These are phyloP conservation scores for Flaveria linearis DNA, from an alignment of 129 eudicot species.

Conservation along the genomic window DNA sequence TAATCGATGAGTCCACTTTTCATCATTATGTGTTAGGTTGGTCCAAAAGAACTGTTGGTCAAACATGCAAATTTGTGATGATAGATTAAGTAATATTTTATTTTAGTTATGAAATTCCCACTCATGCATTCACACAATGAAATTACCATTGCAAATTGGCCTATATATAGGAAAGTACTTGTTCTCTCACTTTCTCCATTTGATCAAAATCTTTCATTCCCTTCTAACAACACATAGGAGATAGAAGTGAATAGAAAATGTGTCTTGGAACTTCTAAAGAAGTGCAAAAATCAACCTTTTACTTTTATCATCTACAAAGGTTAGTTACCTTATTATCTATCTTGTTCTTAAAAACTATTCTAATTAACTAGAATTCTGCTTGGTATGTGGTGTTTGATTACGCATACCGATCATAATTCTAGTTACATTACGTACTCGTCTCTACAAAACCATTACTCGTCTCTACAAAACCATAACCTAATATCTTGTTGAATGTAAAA, in stretches of 20 bases:
- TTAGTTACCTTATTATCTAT: slow-evolving; percentile 17
- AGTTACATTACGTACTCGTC: neutral
- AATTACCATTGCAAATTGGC: slow-evolving; percentile 24
- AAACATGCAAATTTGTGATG: slow-evolving; percentile 47
- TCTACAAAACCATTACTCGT: too few species aligned
- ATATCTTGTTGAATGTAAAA: slow-evolving; percentile 25
- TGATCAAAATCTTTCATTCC: slow-evolving; percentile 13
- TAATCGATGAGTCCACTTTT: slow-evolving; percentile 41
- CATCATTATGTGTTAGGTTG: slow-evolving; percentile 43
- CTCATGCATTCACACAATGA: slow-evolving; percentile 12
- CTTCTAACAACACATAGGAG: slow-evolving; percentile 1
- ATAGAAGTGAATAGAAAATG: slow-evolving; percentile 25
- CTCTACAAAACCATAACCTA: too few species aligned
- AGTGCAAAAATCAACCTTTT: slow-evolving; percentile 18
- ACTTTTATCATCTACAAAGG: slow-evolving; percentile 27
- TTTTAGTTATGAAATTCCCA: slow-evolving; percentile 12
- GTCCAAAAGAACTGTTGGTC: slow-evolving; percentile 42
- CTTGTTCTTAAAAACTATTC: neutral
- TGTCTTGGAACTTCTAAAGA: slow-evolving; percentile 30
- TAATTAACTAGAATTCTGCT: neutral
- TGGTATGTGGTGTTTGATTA: neutral
- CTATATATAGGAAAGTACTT: slow-evolving; percentile 33
- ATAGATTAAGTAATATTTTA: slow-evolving; percentile 23
- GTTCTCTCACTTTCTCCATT: slow-evolving; percentile 19
- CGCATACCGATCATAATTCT: neutral